These are phyloP conservation scores for Eustoma russellianum DNA, from an alignment of 257 asterid genomes.

Conservation along the genomic window DNA sequence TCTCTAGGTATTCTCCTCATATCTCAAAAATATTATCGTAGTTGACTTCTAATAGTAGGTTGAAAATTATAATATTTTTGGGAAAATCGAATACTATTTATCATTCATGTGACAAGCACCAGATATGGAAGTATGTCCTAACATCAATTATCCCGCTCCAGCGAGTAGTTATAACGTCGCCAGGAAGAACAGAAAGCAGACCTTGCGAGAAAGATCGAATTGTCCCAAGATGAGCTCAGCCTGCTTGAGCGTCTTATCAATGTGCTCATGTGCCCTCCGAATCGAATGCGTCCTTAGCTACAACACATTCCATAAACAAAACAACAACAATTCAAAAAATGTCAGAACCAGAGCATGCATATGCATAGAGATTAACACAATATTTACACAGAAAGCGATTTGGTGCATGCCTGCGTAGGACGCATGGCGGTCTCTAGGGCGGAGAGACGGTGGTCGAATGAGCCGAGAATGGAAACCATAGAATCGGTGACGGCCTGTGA, in stretches of 20 bases:
- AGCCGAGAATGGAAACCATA: slow-evolving; percentile 83
- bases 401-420: slow-evolving; percentile 72
- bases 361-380: background rate
- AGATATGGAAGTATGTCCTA: no score
- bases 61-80: no score
- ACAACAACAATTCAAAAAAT: background rate
- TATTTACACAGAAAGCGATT: background rate
- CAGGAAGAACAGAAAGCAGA: slow-evolving; percentile 4
- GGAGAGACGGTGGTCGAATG: slow-evolving; percentile 93
- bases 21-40: no score
- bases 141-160: no score
- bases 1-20: no score
- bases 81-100: no score
- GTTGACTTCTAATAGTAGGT: no score
- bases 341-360: background rate
- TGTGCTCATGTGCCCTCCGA: slow-evolving; percentile 86
- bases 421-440: slow-evolving; percentile 99
- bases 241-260: slow-evolving; percentile 69
- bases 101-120: no score
- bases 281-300: slow-evolving; percentile 86
- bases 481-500: slow-evolving; percentile 70
- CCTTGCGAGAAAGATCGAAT: slow-evolving; percentile 84
- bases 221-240: slow-evolving; percentile 62
- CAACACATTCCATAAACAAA: background rate
- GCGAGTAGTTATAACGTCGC: no score